A percentile compares a stretch with the other conserved stretches of the same genome.
phyloP scores from a whole-genome alignment of 2,329 filamentous ascomycete species.

The Cytospora paraplurivora region DNA sequence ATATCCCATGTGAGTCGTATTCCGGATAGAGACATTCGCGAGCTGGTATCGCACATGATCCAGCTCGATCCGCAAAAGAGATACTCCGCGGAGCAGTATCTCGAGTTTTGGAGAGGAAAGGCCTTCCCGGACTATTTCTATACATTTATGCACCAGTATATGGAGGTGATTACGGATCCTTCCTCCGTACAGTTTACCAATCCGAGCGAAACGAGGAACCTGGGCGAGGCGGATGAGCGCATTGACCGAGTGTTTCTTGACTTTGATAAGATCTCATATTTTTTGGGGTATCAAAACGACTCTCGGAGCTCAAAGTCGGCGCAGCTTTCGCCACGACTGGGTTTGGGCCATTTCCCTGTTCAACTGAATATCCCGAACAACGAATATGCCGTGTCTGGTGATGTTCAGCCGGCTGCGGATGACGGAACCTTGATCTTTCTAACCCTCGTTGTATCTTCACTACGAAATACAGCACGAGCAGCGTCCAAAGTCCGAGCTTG shows the following conservation, averaged over 20 bases:
- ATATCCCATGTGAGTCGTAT: conserved; percentile 82
- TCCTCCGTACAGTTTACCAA: conserved; percentile 75
- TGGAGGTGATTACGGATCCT: conserved; percentile 92
- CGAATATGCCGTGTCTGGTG: conserved; percentile 66
- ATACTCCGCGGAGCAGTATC: conserved; percentile 90
- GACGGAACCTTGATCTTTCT: conserved; percentile 93
- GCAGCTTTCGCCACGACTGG: conserved; percentile 50
- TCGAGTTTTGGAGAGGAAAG: conserved; percentile 88
- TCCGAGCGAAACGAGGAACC: conserved; percentile 68
- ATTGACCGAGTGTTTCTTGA: conserved; percentile 93
- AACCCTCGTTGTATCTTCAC: conserved; percentile 81
- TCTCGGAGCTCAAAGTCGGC: conserved; percentile 35
- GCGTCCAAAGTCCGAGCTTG: conserved; percentile 87
- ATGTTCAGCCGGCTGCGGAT: conserved; percentile 66
- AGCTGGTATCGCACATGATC: conserved; percentile 95
- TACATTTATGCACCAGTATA: conserved; percentile 95
- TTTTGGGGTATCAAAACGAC: conserved; percentile 73
- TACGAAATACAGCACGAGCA: conserved; percentile 85
- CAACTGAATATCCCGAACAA: conserved; percentile 86
- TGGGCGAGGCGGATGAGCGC: conserved; percentile 86
- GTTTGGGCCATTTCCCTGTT: conserved; percentile 72
- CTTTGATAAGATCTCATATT: conserved; percentile 97
- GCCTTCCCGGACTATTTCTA: conserved; percentile 98
- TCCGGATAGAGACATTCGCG: conserved; percentile 80
- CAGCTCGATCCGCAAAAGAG: conserved; percentile 88